Evolutionary conservation across 75 land plant genomes (phyloP), one percentile per base, ranked within the genome.

Genomic region (Pseudotsuga menziesii): DNA sequence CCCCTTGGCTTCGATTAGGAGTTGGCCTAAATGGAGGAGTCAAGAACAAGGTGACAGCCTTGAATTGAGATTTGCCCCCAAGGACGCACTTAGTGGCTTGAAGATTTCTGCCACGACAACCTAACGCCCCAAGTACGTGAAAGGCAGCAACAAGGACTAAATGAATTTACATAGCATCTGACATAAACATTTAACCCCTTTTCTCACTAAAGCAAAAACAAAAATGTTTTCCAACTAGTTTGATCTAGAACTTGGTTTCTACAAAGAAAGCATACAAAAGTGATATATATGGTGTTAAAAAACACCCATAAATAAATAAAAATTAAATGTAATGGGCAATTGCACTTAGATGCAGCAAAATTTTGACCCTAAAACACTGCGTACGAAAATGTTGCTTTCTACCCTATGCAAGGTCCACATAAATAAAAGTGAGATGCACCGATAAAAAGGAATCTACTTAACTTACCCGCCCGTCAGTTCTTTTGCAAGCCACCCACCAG

Each of bases 401-500:
- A 20, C 52, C 52, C 39, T 23, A 20, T 69, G 12, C 14, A 41
- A 69, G n/a, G 5, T 32, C 8, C 23, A n/a, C 4, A 36, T 41
- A 64, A 64, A 64, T 32, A 64, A 64, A 64, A 69, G 52, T 41
- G 4, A 39, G 41, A 8, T 35, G 52, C 19, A 63, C 4, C 17
- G 11, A 9, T 25, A 41, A 69, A n/a, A 39, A 39, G n/a, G 13
- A 69, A 69, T 64, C 48, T 39, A 17, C 20, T 58, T 23, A 48
- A 78, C 89, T 79, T 76, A 97, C 99, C 91, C 89, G 58, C 99
- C 99, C 77, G 96, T 91, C 80, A 92, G 91, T 32, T 85, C 61
- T 84, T 87, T 91, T 54, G 99, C 83, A 77, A 97, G 90, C 98
- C 98, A 97, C 72, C 99, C 99, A 5, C 99, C 99, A 54, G 99